Base-by-base conservation (phyloP, 371 early-diverging fungal genomes). In the Mucor racemosus region DNA sequence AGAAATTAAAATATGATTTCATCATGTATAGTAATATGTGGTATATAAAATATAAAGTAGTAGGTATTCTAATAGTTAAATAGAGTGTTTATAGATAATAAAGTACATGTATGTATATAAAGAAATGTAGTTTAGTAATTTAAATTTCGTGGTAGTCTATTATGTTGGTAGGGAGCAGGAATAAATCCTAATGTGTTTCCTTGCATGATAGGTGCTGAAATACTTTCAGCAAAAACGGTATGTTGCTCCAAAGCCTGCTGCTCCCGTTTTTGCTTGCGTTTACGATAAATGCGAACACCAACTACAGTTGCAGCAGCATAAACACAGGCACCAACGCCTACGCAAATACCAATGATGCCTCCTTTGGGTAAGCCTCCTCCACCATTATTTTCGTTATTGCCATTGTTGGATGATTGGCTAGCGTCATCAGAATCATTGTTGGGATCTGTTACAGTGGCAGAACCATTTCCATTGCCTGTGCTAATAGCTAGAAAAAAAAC, bases 231-330 rank as follows among this genome's bases (percentile, higher is more conserved):
- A 59, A 75, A 75, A 5, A 75, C 64, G 9, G 72, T 69, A 60
- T 78, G 75, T 14, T 78, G 71, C 21, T 67, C 69, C 38, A 69
- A 60, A 5, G 67, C 75, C 40, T 74, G 39, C 59, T 78, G 55
- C 33, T 72, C 62, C 5, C 65, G 68, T n/a, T 60, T 67, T 1
- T 41, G 62, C 26, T 72, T 72, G 33, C 74, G 76, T 15, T 59
- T 62, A 35, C 77, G 76, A 48, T 82, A 82, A 8, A 71, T 73
- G 11, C 70, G 68, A 31, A 78, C 64, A n/a, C 73, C 66, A 7
- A 65, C 68, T 4, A 79, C 65, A 1, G 78, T 78, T 44, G 74
- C 80, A 14, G 76, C 78, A 8, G 78, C 80, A 65, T 82, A 82
- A 0, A 79, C 68, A 54, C 68, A 70, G 4, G 74, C 74, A 53